Evolutionary conservation across 2,329 filamentous ascomycete genomes (phyloP).

Genomic region (Fusarium falciforme): DNA sequence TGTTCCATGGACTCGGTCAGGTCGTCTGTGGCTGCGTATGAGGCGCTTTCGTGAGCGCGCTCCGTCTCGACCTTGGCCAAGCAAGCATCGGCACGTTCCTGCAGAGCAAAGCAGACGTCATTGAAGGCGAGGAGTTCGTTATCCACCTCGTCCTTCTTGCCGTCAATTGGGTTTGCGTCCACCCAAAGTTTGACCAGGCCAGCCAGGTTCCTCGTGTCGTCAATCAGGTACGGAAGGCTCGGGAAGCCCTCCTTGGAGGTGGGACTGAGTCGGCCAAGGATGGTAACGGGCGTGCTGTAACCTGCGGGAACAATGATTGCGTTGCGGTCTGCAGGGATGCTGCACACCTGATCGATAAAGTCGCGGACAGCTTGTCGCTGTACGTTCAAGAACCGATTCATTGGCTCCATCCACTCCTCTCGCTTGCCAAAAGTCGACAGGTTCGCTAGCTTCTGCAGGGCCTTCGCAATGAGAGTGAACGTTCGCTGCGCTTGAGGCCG

Average conservation of each 20-base stretch:
- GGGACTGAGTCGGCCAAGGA: slow-evolving; percentile 82
- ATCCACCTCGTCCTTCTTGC: slow-evolving; percentile 49
- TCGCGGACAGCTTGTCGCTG: slow-evolving; percentile 85
- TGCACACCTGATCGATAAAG: slow-evolving; percentile 88
- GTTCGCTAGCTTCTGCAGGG: slow-evolving; percentile 89
- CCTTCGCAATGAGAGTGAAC: slow-evolving; percentile 91
- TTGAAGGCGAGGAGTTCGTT: slow-evolving; percentile 67
- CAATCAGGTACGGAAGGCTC: slow-evolving; percentile 91
- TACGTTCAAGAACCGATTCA: slow-evolving; percentile 86
- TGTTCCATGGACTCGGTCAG: slow-evolving; percentile 63
- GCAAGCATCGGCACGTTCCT: slow-evolving; percentile 63
- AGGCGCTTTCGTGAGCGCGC: slow-evolving; percentile 52
- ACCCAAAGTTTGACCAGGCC: slow-evolving; percentile 85
- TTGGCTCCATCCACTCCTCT: slow-evolving; percentile 98
- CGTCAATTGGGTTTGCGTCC: slow-evolving; percentile 61
- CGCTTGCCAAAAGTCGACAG: slow-evolving; percentile 92
- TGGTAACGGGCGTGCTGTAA: slow-evolving; percentile 93
- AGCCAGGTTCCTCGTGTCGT: slow-evolving; percentile 87
- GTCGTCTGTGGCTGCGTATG: slow-evolving; percentile 49
- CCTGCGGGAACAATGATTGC: slow-evolving; percentile 77
- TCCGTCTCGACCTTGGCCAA: slow-evolving; percentile 61
- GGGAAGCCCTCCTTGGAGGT: slow-evolving; percentile 92
- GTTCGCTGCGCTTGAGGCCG: slow-evolving; percentile 86
- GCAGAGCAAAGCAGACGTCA: slow-evolving; percentile 60
- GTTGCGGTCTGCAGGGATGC: slow-evolving; percentile 79